Conservation (phyloP, 352 stramenopile species). For the Thraustochytrium striatum region DNA sequence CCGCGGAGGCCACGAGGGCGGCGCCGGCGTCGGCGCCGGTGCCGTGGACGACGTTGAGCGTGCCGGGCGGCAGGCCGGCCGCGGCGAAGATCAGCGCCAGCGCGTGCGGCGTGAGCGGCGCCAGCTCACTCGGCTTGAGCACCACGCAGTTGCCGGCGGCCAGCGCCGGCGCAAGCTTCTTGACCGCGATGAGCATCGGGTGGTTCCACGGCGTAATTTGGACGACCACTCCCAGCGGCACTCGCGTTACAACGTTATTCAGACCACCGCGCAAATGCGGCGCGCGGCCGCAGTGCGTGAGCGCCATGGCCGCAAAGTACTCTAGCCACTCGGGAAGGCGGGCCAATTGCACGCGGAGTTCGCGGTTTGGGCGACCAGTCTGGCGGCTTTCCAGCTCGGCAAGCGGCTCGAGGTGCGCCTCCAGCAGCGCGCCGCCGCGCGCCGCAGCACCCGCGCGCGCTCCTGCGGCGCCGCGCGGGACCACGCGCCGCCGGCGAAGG, state of each 20-base stretch:
- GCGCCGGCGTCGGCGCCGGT: constrained; percentile 13
- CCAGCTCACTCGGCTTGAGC: constrained; percentile 76
- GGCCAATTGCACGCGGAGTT: no score
- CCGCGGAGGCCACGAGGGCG: constrained; percentile 57
- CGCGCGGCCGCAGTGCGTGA: no score
- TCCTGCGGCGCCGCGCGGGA: no score
- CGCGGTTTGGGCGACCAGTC: no score
- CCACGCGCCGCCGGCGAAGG: no score
- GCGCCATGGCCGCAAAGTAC: no score
- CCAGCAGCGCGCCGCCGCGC: no score
- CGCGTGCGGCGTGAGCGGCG: constrained; percentile 67
- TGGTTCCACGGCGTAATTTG: constrained; percentile 72
- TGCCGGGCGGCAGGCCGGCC: constrained; percentile 19
- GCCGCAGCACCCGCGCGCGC: no score
- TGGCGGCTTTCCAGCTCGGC: no score
- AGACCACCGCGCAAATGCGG: no score
- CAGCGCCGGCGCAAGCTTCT: constrained; percentile 71
- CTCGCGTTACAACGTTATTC: constrained; percentile 91
- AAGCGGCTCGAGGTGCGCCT: no score
- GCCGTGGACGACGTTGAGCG: constrained; percentile 43
- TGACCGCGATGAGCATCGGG: constrained; percentile 70
- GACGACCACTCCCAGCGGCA: constrained; percentile 85
- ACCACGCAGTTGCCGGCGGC: constrained; percentile 72
- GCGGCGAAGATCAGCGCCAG: constrained; percentile 61
- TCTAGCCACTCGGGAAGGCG: no score